These are phyloP conservation scores for Przewalskia tangutica DNA, from an alignment of 257 asterid genomes.

Conservation along the genomic window DNA sequence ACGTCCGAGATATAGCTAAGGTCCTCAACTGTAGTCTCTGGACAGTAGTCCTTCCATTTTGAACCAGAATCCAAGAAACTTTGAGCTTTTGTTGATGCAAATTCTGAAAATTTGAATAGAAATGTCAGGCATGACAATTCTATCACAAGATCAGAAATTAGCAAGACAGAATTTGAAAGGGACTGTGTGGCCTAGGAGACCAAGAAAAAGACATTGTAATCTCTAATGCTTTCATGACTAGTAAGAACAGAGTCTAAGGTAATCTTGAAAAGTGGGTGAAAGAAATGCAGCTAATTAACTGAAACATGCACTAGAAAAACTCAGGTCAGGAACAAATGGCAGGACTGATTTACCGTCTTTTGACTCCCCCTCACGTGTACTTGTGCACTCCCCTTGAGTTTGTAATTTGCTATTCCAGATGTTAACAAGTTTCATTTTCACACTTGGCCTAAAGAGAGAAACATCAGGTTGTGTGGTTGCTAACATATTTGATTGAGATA, in stretches of 20 bases:
- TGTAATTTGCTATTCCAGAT: slow-evolving; percentile 21
- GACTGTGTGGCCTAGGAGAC: neutral
- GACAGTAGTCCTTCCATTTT: slow-evolving; percentile 45
- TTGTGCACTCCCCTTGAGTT: slow-evolving; percentile 13
- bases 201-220: neutral
- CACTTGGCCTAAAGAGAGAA: slow-evolving; percentile 33
- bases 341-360: slow-evolving; percentile 27
- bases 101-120: slow-evolving; percentile 28
- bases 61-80: slow-evolving; percentile 26
- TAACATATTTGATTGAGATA: neutral
- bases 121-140: neutral
- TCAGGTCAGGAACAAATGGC: neutral
- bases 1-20: slow-evolving; percentile 8
- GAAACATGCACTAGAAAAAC: neutral
- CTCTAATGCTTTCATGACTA: neutral
- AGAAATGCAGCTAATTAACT: neutral
- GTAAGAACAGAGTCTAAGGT: neutral
- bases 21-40: slow-evolving; percentile 39
- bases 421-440: slow-evolving; percentile 17
- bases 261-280: neutral
- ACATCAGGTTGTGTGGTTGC: neutral
- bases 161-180: neutral
- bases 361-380: slow-evolving; percentile 9
- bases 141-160: neutral
- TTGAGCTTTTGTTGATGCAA: slow-evolving; percentile 21